Percentiles rank a stretch among this genome's conserved stretches.
Evolutionary conservation across 2,329 filamentous ascomycete genomes (phyloP).

Genomic region (Aspergillus intermedius): DNA sequence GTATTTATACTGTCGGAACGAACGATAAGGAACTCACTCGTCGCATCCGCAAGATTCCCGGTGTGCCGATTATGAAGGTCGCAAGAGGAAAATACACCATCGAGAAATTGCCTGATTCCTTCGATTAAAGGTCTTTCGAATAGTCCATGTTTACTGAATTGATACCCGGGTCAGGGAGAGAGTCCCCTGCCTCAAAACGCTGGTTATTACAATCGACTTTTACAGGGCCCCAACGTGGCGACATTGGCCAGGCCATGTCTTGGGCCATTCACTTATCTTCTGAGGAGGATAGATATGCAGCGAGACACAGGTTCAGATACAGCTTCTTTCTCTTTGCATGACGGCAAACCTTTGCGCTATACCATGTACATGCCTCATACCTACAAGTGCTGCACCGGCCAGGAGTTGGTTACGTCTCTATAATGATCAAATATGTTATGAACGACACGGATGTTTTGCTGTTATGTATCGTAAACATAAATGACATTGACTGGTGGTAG

Average conservation of each 20-base stretch:
- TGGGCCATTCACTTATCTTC: background rate
- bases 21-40: conserved; percentile 70
- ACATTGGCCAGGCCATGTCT: background rate
- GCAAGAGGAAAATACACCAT: conserved; percentile 89
- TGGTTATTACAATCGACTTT: background rate
- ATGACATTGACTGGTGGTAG: no score
- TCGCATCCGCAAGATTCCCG: conserved; percentile 73
- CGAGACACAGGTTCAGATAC: no score
- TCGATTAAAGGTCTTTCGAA: conserved; percentile 41
- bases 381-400: no score
- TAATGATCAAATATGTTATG: no score
- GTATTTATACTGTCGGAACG: conserved; percentile 71
- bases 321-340: no score
- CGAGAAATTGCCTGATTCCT: conserved; percentile 80
- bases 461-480: no score
- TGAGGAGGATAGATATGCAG: background rate
- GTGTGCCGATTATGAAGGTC: conserved; percentile 65
- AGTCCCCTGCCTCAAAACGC: background rate
- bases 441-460: no score
- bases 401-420: no score
- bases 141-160: background rate
- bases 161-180: background rate
- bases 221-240: background rate
- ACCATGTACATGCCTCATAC: no score
- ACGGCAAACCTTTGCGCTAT: no score